Evolutionary conservation across 352 stramenopile species (phyloP).

Genomic region (Phytophthora tubulina): DNA sequence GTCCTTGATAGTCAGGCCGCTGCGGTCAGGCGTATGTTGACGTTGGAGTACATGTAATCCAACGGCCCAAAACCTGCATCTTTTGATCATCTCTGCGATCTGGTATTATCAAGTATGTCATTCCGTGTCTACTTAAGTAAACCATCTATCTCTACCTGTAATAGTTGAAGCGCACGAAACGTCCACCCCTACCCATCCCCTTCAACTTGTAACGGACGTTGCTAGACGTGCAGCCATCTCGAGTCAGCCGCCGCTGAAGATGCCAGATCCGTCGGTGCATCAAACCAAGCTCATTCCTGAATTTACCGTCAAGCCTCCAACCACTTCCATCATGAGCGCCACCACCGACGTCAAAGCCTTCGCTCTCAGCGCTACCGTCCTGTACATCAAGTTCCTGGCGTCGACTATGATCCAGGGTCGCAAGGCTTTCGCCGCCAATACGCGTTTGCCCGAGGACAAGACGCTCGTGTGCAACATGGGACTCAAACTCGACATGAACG

Average conservation of each 20-base stretch:
- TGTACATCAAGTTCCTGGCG: slow-evolving; percentile 73
- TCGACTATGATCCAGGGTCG: slow-evolving; percentile 57
- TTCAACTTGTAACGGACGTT: slow-evolving; percentile 12
- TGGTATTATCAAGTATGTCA: not conserved
- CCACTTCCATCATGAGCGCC: slow-evolving; percentile 17
- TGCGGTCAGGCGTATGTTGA: not conserved
- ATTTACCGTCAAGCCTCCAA: slow-evolving; percentile 12
- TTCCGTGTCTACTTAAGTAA: not conserved
- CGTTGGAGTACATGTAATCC: too few relatives aligned
- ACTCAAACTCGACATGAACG: slow-evolving; percentile 34
- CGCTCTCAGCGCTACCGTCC: slow-evolving; percentile 50
- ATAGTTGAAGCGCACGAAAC: not conserved
- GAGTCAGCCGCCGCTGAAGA: too few relatives aligned
- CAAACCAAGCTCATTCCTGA: slow-evolving; percentile 21
- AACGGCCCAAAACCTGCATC: not conserved
- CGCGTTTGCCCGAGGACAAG: slow-evolving; percentile 55
- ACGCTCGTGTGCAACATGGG: slow-evolving; percentile 42
- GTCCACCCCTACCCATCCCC: not conserved
- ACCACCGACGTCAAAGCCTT: slow-evolving; percentile 47
- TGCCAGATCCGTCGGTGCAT: not conserved
- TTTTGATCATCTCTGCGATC: not conserved
- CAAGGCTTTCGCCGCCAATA: slow-evolving; percentile 57
- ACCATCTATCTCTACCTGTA: not conserved
- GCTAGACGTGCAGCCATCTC: slow-evolving; percentile 6
- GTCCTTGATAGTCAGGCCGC: not conserved